Percentiles rank a stretch among this genome's conserved stretches.
Evolutionary conservation across 805 yeast species (phyloP).

Genomic region (Helenozyma rhizophorensis): DNA sequence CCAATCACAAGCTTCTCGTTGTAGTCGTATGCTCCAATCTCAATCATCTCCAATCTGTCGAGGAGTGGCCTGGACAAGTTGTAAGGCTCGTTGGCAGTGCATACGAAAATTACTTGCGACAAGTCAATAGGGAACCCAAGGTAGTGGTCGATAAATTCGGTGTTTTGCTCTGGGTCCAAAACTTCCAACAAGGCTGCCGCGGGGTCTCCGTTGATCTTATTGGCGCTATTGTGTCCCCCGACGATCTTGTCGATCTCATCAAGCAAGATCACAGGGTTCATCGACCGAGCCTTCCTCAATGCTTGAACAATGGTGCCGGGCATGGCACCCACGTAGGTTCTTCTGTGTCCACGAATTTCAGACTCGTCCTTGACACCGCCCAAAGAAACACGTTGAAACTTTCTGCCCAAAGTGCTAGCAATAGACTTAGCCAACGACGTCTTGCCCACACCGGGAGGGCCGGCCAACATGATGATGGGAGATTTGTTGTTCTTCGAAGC

Average conservation of each 20-base stretch:
- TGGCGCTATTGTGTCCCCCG: conserved; percentile 44
- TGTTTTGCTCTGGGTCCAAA: conserved; percentile 85
- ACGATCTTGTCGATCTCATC: conserved; percentile 84
- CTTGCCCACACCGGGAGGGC: conserved; percentile 94
- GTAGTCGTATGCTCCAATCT: conserved; percentile 73
- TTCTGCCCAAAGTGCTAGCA: conserved; percentile 67
- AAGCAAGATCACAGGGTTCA: conserved; percentile 78
- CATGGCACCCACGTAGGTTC: conserved; percentile 91
- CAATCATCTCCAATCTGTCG: conserved; percentile 81
- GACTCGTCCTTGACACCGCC: conserved; percentile 90
- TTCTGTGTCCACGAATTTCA: conserved; percentile 84
- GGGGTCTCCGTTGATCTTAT: conserved; percentile 72
- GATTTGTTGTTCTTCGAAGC: conserved; percentile 43
- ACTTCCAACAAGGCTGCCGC: conserved; percentile 86
- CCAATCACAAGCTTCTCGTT: conserved; percentile 75
- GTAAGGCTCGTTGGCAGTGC: conserved; percentile 78
- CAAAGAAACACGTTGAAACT: conserved; percentile 73
- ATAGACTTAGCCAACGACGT: conserved; percentile 82
- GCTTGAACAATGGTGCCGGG: conserved; percentile 82
- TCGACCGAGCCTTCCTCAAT: conserved; percentile 64
- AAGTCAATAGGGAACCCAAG: conserved; percentile 82
- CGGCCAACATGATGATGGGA: conserved; percentile 77
- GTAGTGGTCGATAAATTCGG: conserved; percentile 73
- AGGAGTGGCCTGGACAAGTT: conserved; percentile 71
- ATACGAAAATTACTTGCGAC: conserved; percentile 74